Percentiles rank a stretch among this genome's conserved stretches.
These are phyloP conservation scores for Allantophomopsis cytisporea DNA, from an alignment of 2,329 filamentous ascomycete genomes.

Conservation along the genomic window DNA sequence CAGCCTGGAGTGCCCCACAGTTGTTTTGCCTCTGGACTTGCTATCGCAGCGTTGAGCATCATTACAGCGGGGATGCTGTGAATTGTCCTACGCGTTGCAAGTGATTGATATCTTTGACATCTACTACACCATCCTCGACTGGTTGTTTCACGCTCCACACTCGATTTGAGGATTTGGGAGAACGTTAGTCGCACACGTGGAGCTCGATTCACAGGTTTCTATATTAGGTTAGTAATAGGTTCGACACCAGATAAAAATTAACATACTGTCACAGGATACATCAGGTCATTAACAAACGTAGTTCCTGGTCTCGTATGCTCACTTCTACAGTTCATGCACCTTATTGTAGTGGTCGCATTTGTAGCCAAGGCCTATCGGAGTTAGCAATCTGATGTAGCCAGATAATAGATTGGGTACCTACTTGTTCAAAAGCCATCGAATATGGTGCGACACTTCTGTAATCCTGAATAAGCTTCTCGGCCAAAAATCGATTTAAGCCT, in stretches of 20 bases:
- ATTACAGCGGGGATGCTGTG: constrained; percentile 73
- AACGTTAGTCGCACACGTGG: constrained; percentile 51
- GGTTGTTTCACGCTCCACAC: constrained; percentile 78
- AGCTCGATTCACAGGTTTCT: constrained; percentile 35
- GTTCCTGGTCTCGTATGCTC: constrained; percentile 71
- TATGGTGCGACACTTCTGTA: constrained; percentile 53
- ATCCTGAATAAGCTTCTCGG: constrained; percentile 70
- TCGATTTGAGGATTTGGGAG: constrained; percentile 83
- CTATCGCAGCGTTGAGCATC: constrained; percentile 73
- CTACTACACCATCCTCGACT: constrained; percentile 87
- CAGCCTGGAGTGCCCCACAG: constrained; percentile 85
- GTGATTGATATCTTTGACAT: constrained; percentile 81
- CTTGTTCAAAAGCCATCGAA: constrained; percentile 56
- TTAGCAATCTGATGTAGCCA: constrained; percentile 10
- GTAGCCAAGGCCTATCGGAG: constrained; percentile 44
- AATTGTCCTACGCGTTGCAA: constrained; percentile 74
- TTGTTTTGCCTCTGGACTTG: constrained; percentile 56
- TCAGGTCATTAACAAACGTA: constrained; percentile 72
- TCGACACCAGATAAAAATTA: neutral
- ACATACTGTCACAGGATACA: constrained; percentile 48
- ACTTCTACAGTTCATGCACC: constrained; percentile 76
- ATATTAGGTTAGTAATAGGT: constrained; percentile 8
- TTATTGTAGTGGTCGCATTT: constrained; percentile 57
- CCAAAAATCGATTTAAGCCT: constrained; percentile 69
- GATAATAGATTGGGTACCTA: constrained; percentile 14